Evolutionary conservation across 1,284 basidiomycete species (phyloP).

Genomic region (Ganoderma sinense): DNA sequence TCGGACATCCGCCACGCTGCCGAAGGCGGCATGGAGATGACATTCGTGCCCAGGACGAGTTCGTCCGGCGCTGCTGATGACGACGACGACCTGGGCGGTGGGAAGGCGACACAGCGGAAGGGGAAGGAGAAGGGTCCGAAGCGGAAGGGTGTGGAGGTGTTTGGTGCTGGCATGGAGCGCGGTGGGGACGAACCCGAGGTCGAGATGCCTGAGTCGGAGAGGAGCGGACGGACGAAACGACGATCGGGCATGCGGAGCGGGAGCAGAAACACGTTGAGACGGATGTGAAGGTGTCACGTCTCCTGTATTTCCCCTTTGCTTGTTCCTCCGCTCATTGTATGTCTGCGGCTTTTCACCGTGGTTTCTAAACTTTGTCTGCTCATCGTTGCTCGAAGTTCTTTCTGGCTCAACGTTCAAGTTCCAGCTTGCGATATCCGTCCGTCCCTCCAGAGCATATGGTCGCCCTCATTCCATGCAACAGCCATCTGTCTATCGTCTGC

Average conservation of each 20-base stretch:
- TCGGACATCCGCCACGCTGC: constrained; percentile 35
- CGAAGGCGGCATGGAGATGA: constrained; percentile 71
- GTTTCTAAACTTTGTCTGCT: neutral
- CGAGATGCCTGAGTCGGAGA: constrained; percentile 62
- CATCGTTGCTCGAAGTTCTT: neutral
- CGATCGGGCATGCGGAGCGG: constrained; percentile 83
- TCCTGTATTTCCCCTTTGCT: neutral
- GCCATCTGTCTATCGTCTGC: too few species aligned
- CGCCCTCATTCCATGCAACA: too few species aligned
- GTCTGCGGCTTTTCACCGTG: neutral
- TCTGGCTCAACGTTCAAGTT: too few species aligned
- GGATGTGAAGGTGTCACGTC: constrained; percentile 33
- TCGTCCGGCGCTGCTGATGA: constrained; percentile 45
- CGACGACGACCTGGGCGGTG: constrained; percentile 36
- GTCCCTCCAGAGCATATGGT: too few species aligned
- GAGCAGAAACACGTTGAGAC: constrained; percentile 84
- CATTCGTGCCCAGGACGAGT: constrained; percentile 62
- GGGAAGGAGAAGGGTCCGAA: constrained; percentile 45
- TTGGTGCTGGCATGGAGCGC: constrained; percentile 88
- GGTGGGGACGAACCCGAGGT: constrained; percentile 60
- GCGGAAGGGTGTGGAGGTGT: constrained; percentile 76
- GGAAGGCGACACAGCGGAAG: constrained; percentile 34
- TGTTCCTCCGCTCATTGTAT: neutral
- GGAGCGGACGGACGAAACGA: constrained; percentile 74
- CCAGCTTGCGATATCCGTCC: too few species aligned